Percentiles rank a stretch among this genome's conserved stretches.
phyloP scores from a whole-genome alignment of 257 asterid species.

The Solanum bulbocastanum region DNA sequence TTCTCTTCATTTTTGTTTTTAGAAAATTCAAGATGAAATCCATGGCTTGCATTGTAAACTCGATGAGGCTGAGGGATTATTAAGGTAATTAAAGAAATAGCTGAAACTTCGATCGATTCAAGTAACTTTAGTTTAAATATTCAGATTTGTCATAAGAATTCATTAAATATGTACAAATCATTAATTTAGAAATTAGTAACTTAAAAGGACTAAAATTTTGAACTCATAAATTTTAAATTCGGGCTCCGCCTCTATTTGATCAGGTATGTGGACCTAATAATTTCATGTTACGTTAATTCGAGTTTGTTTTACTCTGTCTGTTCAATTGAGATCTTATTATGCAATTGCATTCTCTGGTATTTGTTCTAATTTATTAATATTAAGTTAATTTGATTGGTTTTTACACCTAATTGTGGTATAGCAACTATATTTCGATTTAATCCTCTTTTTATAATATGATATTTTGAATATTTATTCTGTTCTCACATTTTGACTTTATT shows the following conservation, averaged over 20 bases:
- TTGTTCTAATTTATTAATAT: not conserved
- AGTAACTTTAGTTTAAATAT: not conserved
- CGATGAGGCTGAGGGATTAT: not conserved
- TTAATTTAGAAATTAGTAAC: not conserved
- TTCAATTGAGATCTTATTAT: not conserved
- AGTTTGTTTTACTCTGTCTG: not conserved
- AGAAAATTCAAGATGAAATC: not conserved
- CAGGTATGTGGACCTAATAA: not conserved
- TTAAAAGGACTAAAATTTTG: not conserved
- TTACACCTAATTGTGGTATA: no score
- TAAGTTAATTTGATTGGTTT: no score
- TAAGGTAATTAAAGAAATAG: not conserved
- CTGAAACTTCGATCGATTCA: not conserved
- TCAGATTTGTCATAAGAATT: not conserved
- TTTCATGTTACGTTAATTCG: not conserved
- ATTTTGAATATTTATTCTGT: not conserved
- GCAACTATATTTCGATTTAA: no score
- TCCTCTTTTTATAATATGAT: no score
- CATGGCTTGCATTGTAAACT: not conserved
- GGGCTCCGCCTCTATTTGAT: rapidly evolving
- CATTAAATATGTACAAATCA: not conserved
- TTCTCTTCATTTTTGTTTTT: rapidly evolving
- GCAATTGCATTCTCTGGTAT: not conserved
- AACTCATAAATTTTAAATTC: not conserved
- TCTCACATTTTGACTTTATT: not conserved